Evolutionary conservation across 805 yeast species (phyloP), one percentile per base, ranked within the genome.

Genomic region (Starmerella tilneyi): DNA sequence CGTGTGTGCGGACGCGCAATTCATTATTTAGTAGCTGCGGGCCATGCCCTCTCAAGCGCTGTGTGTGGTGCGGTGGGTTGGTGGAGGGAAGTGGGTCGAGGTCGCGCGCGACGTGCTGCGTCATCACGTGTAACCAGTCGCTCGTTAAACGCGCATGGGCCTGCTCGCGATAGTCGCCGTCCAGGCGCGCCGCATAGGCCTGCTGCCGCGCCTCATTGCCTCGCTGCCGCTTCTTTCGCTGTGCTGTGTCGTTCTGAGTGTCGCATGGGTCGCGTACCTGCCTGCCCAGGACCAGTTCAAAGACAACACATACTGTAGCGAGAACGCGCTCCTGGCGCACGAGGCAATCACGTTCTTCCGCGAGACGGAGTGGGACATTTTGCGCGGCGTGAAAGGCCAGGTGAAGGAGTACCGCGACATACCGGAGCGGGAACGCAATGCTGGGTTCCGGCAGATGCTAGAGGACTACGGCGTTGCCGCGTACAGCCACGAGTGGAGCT

Each of bases 321-420:
- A 92, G 59, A 92, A 92, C 63, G 99, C 99, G 26, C 68, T 92
- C 61, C 79, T 92, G 84, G 96, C 99, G 7, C 88, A 94, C 0
- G 97, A 92, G 61, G 97, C 92, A 2, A 79, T 80, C 55, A 79
- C 94, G 20, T 86, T 85, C 60, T 92, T 84, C 61, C 72, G 96
- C 45, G 97, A 89, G 58, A 76, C 85, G 32, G 97, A 92, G 60
- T 92, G 97, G 96, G 84, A 88, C 57, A 68, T 82, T 45, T 75
- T 85, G 26, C 69, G 97, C 47, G 98, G 96, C 0, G 85, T 79
- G 59, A 72, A 95, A 48, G 73, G 72, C 34, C 82, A 79, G 63
- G 55, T 75, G 60, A 63, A 69, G 51, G 51, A 48, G 27, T 58
- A 58, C 15, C 15, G 9, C 16, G 30, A 24, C 17, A 50, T 32